Conservation (phyloP, 2,329 filamentous ascomycete genomes). For the Fusarium sp. region DNA sequence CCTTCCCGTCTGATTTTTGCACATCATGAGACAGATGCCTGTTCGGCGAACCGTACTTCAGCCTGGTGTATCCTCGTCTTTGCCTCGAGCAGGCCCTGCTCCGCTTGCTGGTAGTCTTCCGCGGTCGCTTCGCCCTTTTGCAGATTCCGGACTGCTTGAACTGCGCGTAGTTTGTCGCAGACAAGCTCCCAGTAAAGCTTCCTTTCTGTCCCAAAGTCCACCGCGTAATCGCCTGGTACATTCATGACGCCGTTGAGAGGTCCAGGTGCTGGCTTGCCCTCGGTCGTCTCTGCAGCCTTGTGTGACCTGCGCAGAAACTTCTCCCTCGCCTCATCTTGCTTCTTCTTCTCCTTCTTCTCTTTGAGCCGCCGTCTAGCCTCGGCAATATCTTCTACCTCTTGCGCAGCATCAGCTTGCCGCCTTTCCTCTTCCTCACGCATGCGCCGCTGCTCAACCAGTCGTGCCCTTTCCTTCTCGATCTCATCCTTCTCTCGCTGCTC, state of each 20-base stretch:
- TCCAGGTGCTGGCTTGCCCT: constrained; percentile 38
- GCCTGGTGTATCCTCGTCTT: constrained; percentile 52
- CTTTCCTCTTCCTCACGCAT: constrained; percentile 53
- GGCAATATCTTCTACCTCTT: constrained; percentile 53
- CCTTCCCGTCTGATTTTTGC: constrained; percentile 3
- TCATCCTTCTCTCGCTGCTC: constrained; percentile 51
- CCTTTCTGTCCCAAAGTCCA: constrained; percentile 46
- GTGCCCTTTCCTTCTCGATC: constrained; percentile 52
- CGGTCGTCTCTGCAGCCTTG: constrained; percentile 48
- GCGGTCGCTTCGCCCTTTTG: constrained; percentile 41
- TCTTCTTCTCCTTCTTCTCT: constrained; percentile 56
- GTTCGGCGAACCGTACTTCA: constrained; percentile 51
- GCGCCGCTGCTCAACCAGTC: constrained; percentile 52
- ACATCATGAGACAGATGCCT: constrained; percentile 34
- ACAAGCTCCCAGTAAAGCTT: constrained; percentile 55
- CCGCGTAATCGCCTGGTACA: constrained; percentile 52
- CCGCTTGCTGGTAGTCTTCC: constrained; percentile 47
- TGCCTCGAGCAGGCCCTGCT: constrained; percentile 46
- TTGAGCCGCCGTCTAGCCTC: constrained; percentile 53
- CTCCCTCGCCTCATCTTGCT: constrained; percentile 46
- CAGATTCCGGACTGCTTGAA: constrained; percentile 52
- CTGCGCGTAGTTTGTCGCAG: constrained; percentile 55
- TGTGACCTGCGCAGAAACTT: constrained; percentile 51
- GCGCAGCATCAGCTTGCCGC: constrained; percentile 52
- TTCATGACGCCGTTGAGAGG: constrained; percentile 51